Evolutionary conservation across 441 rosid species (phyloP).

Genomic region (Melastoma candidum): DNA sequence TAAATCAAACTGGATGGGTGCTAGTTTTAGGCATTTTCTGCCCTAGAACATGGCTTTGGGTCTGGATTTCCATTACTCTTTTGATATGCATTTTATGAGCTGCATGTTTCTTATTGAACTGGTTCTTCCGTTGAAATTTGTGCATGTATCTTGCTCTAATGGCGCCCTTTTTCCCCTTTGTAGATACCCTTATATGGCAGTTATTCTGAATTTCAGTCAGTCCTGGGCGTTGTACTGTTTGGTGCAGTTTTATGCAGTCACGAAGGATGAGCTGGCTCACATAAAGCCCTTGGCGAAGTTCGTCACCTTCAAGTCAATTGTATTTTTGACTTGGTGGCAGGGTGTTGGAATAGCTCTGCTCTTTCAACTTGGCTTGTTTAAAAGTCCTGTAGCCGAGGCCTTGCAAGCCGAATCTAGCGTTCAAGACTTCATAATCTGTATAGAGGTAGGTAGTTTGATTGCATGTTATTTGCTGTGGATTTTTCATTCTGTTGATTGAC

Average conservation of each 20-base stretch:
- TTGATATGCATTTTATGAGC: too few species aligned
- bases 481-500: too few species aligned
- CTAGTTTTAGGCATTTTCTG: too few species aligned
- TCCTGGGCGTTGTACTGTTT: slow-evolving; percentile 98
- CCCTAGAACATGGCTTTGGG: too few species aligned
- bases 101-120: not conserved
- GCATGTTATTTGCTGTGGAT: too few species aligned
- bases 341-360: slow-evolving; percentile 95
- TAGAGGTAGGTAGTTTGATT: slow-evolving; percentile 53
- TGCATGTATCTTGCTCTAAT: slow-evolving; percentile 10
- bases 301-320: slow-evolving; percentile 88
- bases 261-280: slow-evolving; percentile 85
- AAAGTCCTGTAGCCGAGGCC: slow-evolving; percentile 72
- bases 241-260: slow-evolving; percentile 84
- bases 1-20: too few species aligned
- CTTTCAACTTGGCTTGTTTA: slow-evolving; percentile 73
- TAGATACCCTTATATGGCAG: slow-evolving; percentile 96
- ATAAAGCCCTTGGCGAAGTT: slow-evolving; percentile 95
- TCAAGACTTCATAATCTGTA: slow-evolving; percentile 95
- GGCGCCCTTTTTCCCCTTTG: slow-evolving; percentile 17
- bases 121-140: not conserved
- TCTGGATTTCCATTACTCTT: too few species aligned
- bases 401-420: slow-evolving; percentile 85
- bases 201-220: slow-evolving; percentile 92
- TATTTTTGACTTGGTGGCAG: slow-evolving; percentile 99